Percentiles rank a stretch among this genome's conserved stretches.
These are phyloP conservation scores for Boletus rufocinnamomeus DNA, from an alignment of 768 basidiomycete genomes.

Conservation along the genomic window DNA sequence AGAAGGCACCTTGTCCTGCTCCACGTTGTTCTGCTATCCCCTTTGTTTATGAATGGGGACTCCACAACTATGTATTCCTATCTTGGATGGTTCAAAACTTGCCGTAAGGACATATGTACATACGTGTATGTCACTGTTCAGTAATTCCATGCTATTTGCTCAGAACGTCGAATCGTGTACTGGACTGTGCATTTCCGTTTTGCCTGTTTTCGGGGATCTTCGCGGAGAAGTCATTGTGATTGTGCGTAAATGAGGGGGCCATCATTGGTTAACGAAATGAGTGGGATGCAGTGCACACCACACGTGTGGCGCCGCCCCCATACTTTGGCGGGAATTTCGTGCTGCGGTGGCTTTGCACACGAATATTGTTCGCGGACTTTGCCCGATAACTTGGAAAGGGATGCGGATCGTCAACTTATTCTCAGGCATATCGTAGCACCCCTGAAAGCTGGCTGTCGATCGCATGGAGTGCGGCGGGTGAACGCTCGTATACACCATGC, in stretches of 20 bases:
- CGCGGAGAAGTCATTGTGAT: not conserved
- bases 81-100: not conserved
- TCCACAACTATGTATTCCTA: not conserved
- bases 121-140: not conserved
- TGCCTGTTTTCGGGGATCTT: too few species aligned
- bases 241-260: not conserved
- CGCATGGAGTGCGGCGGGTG: slow-evolving; percentile 3
- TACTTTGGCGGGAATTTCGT: not conserved
- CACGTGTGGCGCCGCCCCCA: not conserved
- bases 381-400: not conserved
- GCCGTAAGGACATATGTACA: not conserved
- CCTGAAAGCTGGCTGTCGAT: slow-evolving; percentile 6
- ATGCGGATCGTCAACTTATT: slow-evolving; percentile 21
- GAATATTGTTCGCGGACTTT: slow-evolving; percentile 12
- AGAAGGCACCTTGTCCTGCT: not conserved
- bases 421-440: not conserved
- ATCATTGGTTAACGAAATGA: too few species aligned
- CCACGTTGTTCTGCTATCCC: not conserved
- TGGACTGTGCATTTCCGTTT: too few species aligned
- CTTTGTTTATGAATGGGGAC: not conserved
- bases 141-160: not conserved
- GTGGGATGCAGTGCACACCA: not conserved
- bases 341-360: not conserved
- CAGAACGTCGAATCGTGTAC: not conserved
- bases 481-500: slow-evolving; percentile 1